These are phyloP conservation scores for Arxiozyma bovina DNA, from an alignment of 1,139 yeast species.

Conservation along the genomic window DNA sequence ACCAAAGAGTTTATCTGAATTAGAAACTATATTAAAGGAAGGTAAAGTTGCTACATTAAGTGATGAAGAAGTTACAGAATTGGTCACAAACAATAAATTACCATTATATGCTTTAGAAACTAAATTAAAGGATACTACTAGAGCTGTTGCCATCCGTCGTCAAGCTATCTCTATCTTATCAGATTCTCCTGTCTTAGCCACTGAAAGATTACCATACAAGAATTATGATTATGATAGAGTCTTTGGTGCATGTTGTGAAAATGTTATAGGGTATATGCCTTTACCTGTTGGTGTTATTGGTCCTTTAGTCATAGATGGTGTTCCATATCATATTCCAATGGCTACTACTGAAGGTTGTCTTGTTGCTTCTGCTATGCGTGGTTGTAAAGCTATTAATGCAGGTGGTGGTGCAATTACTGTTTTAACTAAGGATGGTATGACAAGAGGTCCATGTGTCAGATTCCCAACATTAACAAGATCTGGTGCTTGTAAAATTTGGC, in stretches of 20 bases:
- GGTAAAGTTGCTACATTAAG: constrained; percentile 62
- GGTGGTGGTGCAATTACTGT: constrained; percentile 97
- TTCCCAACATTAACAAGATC: constrained; percentile 79
- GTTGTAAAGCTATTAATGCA: constrained; percentile 94
- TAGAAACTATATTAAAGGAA: constrained; percentile 53
- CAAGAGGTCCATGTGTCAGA: constrained; percentile 96
- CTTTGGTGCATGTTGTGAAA: constrained; percentile 98
- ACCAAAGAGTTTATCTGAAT: constrained; percentile 32
- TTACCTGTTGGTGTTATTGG: constrained; percentile 98
- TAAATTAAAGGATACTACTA: constrained; percentile 73
- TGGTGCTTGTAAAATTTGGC: constrained; percentile 92
- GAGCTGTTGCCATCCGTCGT: constrained; percentile 93
- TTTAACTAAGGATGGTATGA: constrained; percentile 94
- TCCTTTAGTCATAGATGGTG: constrained; percentile 84
- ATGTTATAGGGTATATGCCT: constrained; percentile 95
- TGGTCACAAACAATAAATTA: constrained; percentile 74
- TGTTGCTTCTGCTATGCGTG: constrained; percentile 98
- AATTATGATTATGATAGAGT: constrained; percentile 92
- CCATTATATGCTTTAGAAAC: constrained; percentile 94
- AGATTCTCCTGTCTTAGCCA: constrained; percentile 69
- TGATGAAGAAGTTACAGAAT: constrained; percentile 64
- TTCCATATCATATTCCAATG: constrained; percentile 88
- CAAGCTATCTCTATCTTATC: constrained; percentile 79
- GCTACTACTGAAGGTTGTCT: constrained; percentile 99
- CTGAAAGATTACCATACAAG: constrained; percentile 65